These are phyloP conservation scores for Acidiella bohemica DNA, from an alignment of 495 filamentous ascomycete genomes.

Conservation along the genomic window DNA sequence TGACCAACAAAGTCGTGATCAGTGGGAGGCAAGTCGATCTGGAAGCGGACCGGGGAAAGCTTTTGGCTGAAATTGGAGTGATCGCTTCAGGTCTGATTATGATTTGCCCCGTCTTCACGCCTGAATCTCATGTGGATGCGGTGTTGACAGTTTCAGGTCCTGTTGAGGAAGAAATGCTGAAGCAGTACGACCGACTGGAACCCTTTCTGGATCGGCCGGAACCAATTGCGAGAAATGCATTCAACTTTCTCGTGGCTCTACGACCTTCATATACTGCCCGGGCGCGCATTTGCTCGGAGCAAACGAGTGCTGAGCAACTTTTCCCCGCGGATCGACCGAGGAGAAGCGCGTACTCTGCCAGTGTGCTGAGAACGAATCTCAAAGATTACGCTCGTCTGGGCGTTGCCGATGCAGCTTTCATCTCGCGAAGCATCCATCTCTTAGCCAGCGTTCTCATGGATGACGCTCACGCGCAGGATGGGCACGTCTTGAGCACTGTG, in stretches of 20 bases:
- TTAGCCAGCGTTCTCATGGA: slow-evolving; percentile 9
- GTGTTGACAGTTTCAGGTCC: slow-evolving; percentile 10
- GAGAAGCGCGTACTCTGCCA: slow-evolving; percentile 6
- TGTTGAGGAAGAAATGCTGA: slow-evolving; percentile 37
- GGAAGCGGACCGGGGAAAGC: neutral
- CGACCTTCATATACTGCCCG: slow-evolving; percentile 13
- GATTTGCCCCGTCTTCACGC: slow-evolving; percentile 7
- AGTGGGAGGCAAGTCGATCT: slow-evolving; percentile 7
- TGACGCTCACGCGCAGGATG: neutral
- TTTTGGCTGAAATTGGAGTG: slow-evolving; percentile 7
- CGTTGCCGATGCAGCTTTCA: slow-evolving; percentile 8
- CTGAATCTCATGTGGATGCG: slow-evolving; percentile 4
- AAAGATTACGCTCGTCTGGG: slow-evolving; percentile 7
- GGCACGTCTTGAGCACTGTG: neutral
- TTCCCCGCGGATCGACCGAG: slow-evolving; percentile 9
- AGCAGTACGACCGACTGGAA: slow-evolving; percentile 78
- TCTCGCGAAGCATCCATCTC: slow-evolving; percentile 1
- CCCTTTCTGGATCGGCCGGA: slow-evolving; percentile 45
- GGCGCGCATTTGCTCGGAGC: slow-evolving; percentile 1
- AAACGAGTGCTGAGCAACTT: slow-evolving; percentile 2
- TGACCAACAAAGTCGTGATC: slow-evolving; percentile 7
- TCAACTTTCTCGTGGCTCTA: slow-evolving; percentile 20
- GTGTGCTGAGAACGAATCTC: slow-evolving; percentile 6
- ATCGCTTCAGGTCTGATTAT: slow-evolving; percentile 8
- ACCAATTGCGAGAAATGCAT: slow-evolving; percentile 7